phyloP scores from a whole-genome alignment of 2,329 filamentous ascomycete species.

The Trichoderma breve region DNA sequence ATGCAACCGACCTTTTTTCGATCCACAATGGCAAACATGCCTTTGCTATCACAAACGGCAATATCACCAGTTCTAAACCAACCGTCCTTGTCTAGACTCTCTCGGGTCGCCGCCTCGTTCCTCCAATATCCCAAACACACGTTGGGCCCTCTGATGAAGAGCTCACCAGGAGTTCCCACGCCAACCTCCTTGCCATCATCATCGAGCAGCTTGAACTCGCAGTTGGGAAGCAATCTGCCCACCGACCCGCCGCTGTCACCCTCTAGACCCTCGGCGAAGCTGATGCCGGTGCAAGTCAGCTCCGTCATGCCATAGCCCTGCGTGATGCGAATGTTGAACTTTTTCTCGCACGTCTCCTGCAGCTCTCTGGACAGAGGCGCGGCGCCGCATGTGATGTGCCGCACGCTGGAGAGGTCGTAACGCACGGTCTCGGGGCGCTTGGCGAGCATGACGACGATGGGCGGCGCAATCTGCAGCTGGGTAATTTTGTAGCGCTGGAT shows the following conservation, averaged over 20 bases:
- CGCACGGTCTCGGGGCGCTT: constrained; percentile 53
- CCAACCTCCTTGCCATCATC: constrained; percentile 51
- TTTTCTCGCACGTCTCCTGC: constrained; percentile 45
- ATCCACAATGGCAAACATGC: constrained; percentile 46
- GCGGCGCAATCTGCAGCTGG: constrained; percentile 53
- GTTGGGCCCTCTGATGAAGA: constrained; percentile 55
- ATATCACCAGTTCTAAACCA: constrained; percentile 62
- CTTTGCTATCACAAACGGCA: constrained; percentile 46
- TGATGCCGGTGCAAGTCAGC: constrained; percentile 42
- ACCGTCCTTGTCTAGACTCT: constrained; percentile 49
- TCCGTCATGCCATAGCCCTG: constrained; percentile 66
- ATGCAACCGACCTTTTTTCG: constrained; percentile 45
- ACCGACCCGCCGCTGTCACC: constrained; percentile 44
- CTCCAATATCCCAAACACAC: constrained; percentile 59
- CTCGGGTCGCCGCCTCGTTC: constrained; percentile 53
- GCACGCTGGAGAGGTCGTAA: constrained; percentile 53
- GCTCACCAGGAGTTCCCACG: constrained; percentile 50
- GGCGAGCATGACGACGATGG: constrained; percentile 57
- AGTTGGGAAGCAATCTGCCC: constrained; percentile 53
- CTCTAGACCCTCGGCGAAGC: constrained; percentile 39
- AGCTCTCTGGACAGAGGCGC: constrained; percentile 48
- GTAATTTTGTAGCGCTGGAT: constrained; percentile 54
- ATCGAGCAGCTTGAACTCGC: constrained; percentile 52
- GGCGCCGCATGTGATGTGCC: constrained; percentile 49
- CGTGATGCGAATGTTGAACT: constrained; percentile 40